A percentile compares a stretch with the other conserved stretches of the same genome.
Conservation (phyloP, 768 basidiomycete species). For the Lanmaoa rubissima region DNA sequence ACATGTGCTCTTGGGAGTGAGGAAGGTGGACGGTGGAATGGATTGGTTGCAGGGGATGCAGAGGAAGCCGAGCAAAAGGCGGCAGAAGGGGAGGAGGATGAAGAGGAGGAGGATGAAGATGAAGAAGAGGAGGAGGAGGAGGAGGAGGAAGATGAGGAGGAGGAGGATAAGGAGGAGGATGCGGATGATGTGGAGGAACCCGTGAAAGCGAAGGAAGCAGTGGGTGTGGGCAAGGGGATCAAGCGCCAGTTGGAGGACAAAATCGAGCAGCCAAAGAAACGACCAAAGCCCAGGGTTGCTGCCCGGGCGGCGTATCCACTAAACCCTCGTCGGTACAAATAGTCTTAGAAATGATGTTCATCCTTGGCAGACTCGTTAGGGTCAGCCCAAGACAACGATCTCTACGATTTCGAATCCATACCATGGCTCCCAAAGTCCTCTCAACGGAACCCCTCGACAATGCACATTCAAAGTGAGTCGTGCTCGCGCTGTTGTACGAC, state of each 20-base stretch:
- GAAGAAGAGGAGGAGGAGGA: neutral
- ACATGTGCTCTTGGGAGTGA: slow-evolving; percentile 63
- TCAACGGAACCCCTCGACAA: slow-evolving; percentile 49
- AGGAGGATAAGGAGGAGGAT: neutral
- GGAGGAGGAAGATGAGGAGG: neutral
- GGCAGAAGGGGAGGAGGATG: neutral
- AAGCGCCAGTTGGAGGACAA: slow-evolving; percentile 15
- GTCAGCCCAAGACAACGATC: neutral
- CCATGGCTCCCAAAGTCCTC: slow-evolving; percentile 50
- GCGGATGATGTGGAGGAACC: neutral
- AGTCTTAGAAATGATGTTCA: neutral
- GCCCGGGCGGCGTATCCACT: neutral
- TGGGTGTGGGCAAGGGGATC: neutral
- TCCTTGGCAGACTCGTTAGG: slow-evolving; percentile 7
- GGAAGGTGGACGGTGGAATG: slow-evolving; percentile 32
- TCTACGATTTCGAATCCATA: neutral
- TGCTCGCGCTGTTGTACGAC: neutral
- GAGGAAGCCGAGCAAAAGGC: slow-evolving; percentile 8
- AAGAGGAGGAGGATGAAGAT: neutral
- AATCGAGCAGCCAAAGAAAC: slow-evolving; percentile 18
- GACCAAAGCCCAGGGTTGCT: slow-evolving; percentile 2
- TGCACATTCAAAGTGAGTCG: slow-evolving; percentile 57
- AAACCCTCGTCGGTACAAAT: neutral
- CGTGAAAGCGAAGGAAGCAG: neutral
- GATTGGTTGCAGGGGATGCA: slow-evolving; percentile 17